Evolutionary conservation across 805 yeast genomes (phyloP).

Genomic region (Ogataea siamensis): DNA sequence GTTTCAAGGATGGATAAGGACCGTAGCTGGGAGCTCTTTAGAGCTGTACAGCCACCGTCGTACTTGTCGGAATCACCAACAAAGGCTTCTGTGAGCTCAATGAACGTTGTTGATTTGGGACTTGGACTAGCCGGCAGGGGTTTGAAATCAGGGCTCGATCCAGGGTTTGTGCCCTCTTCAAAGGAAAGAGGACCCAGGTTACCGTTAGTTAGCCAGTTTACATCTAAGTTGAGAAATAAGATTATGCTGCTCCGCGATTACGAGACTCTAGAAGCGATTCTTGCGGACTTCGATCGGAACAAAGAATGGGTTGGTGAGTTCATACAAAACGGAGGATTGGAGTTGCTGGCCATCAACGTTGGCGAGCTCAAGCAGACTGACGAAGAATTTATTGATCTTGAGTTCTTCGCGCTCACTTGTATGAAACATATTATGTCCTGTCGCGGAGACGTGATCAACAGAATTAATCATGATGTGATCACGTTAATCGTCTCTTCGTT

Average conservation of each 20-base stretch:
- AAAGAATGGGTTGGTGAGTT: constrained; percentile 74
- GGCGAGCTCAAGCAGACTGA: constrained; percentile 46
- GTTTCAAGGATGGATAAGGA: neutral
- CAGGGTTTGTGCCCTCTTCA: neutral
- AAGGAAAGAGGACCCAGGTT: neutral
- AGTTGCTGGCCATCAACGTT: constrained; percentile 67
- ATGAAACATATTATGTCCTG: constrained; percentile 70
- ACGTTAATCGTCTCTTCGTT: constrained; percentile 70
- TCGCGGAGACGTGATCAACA: constrained; percentile 57
- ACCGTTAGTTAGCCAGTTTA: constrained; percentile 26
- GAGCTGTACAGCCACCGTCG: neutral
- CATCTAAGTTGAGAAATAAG: constrained; percentile 39
- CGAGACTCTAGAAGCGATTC: constrained; percentile 28
- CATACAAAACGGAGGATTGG: constrained; percentile 77
- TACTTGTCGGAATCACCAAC: neutral
- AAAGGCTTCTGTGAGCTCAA: constrained; percentile 15
- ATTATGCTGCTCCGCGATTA: constrained; percentile 41
- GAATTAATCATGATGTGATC: constrained; percentile 44
- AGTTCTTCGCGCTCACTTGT: constrained; percentile 73
- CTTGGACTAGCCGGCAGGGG: constrained; percentile 33
- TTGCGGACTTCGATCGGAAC: constrained; percentile 13
- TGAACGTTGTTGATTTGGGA: constrained; percentile 30
- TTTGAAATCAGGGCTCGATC: constrained; percentile 2
- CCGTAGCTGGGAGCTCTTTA: neutral
- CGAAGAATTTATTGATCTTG: constrained; percentile 56